A percentile compares a stretch with the other conserved stretches of the same genome.
Conservation (phyloP, 2,329 filamentous ascomycete species). For the Huntiella omanensis region DNA sequence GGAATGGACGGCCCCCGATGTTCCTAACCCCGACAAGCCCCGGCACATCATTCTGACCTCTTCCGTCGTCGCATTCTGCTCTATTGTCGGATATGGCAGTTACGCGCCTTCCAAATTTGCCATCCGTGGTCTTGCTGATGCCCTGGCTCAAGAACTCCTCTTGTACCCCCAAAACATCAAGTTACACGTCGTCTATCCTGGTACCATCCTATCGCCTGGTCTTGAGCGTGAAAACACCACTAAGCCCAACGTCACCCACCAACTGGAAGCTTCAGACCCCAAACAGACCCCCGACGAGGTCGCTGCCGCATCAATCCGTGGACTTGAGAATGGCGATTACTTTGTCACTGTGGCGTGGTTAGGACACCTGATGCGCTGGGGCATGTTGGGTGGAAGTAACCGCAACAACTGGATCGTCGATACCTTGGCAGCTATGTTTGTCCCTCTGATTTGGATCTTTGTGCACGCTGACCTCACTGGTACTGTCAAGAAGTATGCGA, state of each 20-base stretch:
- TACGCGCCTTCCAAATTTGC: slow-evolving; percentile 79
- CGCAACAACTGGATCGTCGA: slow-evolving; percentile 43
- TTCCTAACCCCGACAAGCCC: slow-evolving; percentile 15
- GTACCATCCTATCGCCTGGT: slow-evolving; percentile 62
- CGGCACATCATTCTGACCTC: slow-evolving; percentile 80
- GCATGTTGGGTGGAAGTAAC: slow-evolving; percentile 32
- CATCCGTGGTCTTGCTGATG: slow-evolving; percentile 65
- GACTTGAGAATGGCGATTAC: slow-evolving; percentile 65
- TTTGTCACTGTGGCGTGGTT: slow-evolving; percentile 59
- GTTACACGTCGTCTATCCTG: slow-evolving; percentile 68
- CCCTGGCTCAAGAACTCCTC: slow-evolving; percentile 63
- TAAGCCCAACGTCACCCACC: slow-evolving; percentile 64
- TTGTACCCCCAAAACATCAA: slow-evolving; percentile 72
- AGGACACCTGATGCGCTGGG: slow-evolving; percentile 51
- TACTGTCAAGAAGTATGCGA: slow-evolving; percentile 37
- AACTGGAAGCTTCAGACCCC: slow-evolving; percentile 68
- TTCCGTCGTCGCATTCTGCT: slow-evolving; percentile 55
- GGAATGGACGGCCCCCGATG: slow-evolving; percentile 43
- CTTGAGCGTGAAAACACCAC: slow-evolving; percentile 54
- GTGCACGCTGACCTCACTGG: slow-evolving; percentile 35
- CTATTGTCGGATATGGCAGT: slow-evolving; percentile 62
- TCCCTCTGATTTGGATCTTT: slow-evolving; percentile 38
- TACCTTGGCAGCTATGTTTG: slow-evolving; percentile 34
- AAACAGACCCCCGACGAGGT: slow-evolving; percentile 62
- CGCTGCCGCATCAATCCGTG: slow-evolving; percentile 47